Conservation (phyloP, 1,284 basidiomycete species). For the Tremellales sp. region DNA sequence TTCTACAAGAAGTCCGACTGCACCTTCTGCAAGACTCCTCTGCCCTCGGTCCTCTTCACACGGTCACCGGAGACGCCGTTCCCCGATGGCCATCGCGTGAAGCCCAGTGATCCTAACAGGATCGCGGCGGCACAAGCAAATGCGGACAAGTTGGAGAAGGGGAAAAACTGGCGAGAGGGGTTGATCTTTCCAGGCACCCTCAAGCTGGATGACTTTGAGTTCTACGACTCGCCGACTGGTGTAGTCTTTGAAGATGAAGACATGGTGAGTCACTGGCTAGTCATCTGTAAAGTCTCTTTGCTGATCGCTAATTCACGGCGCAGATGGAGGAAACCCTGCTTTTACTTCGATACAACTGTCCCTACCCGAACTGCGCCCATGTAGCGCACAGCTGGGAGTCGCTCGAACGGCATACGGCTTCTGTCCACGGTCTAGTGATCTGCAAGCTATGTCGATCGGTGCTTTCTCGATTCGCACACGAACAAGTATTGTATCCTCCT, state of each 20-base stretch:
- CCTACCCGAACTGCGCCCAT: conserved; percentile 73
- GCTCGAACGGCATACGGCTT: conserved; percentile 60
- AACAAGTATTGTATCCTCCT: conserved; percentile 79
- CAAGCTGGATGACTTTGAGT: conserved; percentile 49
- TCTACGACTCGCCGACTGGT: conserved; percentile 70
- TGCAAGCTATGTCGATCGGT: conserved; percentile 85
- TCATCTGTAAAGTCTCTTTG: conserved; percentile 2
- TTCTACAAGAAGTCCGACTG: conserved; percentile 92
- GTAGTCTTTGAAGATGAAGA: conserved; percentile 87
- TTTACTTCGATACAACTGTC: conserved; percentile 82
- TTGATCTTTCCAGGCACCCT: conserved; percentile 41
- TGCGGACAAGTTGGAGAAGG: conserved; percentile 39
- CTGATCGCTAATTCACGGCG: conserved; percentile 5
- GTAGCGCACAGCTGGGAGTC: conserved; percentile 84
- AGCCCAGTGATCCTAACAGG: conserved; percentile 49
- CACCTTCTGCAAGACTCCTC: conserved; percentile 93
- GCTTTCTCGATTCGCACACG: conserved; percentile 95
- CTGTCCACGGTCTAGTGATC: conserved; percentile 67
- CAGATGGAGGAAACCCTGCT: conserved; percentile 89
- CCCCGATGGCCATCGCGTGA: conserved; percentile 57
- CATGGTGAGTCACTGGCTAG: conserved; percentile 53
- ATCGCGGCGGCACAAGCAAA: conserved; percentile 38
- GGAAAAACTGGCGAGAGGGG: conserved; percentile 38
- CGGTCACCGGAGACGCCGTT: conserved; percentile 62
- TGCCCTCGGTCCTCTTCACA: conserved; percentile 78